Evolutionary conservation across 2,329 filamentous ascomycete genomes (phyloP).

Genomic region (Zarea fungicola): DNA sequence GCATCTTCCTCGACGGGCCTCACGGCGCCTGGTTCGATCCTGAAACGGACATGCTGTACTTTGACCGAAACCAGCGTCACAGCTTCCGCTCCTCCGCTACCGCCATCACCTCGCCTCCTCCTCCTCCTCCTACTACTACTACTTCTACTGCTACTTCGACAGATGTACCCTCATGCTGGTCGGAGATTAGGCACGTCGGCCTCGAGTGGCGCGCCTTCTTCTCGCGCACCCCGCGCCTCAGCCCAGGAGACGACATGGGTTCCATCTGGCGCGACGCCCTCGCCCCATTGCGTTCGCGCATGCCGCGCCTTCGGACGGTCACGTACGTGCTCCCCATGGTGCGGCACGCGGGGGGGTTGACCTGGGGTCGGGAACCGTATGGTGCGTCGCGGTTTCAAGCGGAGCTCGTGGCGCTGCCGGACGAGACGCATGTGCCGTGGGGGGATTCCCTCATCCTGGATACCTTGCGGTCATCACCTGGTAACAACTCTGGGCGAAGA

Average conservation of each 20-base stretch:
- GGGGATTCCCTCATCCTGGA: not conserved
- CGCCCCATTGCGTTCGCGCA: not conserved
- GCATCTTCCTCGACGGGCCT: not conserved
- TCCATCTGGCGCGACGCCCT: not conserved
- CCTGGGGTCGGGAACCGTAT: slow-evolving; percentile 6
- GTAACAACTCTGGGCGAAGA: too few relatives aligned
- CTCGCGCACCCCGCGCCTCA: slow-evolving; percentile 1
- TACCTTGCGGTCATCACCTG: not conserved
- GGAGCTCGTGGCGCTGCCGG: slow-evolving; percentile 2
- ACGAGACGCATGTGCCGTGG: not conserved
- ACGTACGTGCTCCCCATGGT: slow-evolving; percentile 6
- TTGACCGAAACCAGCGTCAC: not conserved
- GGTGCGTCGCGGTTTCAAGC: not conserved
- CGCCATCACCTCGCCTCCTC: too few relatives aligned
- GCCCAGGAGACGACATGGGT: not conserved
- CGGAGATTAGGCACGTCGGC: slow-evolving; percentile 12
- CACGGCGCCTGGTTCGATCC: slow-evolving; percentile 1
- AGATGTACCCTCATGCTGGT: not conserved
- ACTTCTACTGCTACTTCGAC: not conserved
- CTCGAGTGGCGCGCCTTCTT: slow-evolving; percentile 15
- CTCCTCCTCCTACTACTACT: slow-evolving; percentile 15
- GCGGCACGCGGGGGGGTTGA: not conserved
- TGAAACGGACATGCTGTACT: slow-evolving; percentile 4
- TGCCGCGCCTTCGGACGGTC: slow-evolving; percentile 1
- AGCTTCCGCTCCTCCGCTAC: slow-evolving; percentile 1